Evolutionary conservation across 2,329 filamentous ascomycete genomes (phyloP).

Genomic region (Thielaviopsis euricoi): DNA sequence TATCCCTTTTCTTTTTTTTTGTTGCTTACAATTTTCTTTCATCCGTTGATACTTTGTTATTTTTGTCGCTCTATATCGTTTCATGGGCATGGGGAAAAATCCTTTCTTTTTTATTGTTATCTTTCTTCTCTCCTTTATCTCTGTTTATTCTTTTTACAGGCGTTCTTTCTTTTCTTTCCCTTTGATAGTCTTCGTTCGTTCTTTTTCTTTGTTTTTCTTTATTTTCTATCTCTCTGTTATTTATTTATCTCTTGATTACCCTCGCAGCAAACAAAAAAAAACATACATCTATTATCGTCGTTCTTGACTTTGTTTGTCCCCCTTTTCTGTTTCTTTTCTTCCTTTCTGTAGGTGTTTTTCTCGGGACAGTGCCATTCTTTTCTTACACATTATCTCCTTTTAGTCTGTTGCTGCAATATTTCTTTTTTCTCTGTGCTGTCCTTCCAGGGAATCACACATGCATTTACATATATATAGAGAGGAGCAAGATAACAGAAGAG

Average conservation of each 20-base stretch:
- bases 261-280: too few species aligned
- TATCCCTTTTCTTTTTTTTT: neutral
- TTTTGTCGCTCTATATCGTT: neutral
- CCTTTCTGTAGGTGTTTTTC: too few species aligned
- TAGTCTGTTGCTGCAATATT: neutral
- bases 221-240: conserved; percentile 11
- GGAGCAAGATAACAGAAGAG: too few species aligned
- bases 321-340: neutral
- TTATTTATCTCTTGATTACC: neutral
- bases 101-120: neutral
- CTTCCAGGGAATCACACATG: too few species aligned
- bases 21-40: conserved; percentile 2
- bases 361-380: neutral
- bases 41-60: conserved; percentile 4
- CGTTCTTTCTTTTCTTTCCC: neutral
- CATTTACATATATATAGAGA: too few species aligned
- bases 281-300: neutral
- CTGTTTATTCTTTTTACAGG: neutral
- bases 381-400: neutral
- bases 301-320: neutral
- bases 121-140: conserved; percentile 5
- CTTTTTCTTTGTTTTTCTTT: conserved; percentile 11
- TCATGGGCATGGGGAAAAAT: too few species aligned
- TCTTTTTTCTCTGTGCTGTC: too few species aligned
- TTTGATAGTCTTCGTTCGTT: conserved; percentile 1